Percentiles rank a stretch among this genome's conserved stretches.
phyloP scores from a whole-genome alignment of 306 rosid species.

The Cucumis melo region DNA sequence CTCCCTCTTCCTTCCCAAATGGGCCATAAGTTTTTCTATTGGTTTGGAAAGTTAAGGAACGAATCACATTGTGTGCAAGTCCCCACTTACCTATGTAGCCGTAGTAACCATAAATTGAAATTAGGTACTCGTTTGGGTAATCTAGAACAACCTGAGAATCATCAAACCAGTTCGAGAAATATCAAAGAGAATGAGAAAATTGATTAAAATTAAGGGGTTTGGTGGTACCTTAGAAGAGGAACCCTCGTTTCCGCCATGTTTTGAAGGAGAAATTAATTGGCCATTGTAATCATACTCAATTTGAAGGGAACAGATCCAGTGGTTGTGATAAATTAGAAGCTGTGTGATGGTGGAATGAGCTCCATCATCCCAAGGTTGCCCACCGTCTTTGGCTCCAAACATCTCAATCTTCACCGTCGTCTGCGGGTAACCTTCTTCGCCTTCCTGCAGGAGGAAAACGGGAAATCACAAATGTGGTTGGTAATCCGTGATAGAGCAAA shows the following conservation, averaged over 20 bases:
- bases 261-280: not conserved
- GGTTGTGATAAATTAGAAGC: not conserved
- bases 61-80: not conserved
- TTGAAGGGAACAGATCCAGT: not conserved
- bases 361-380: not conserved
- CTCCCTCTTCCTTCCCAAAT: not conserved
- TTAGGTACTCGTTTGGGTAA: not conserved
- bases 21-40: constrained; percentile 1
- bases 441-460: not conserved
- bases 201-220: not conserved
- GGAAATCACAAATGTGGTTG: not conserved
- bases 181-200: not conserved
- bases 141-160: not conserved
- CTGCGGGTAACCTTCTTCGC: not conserved
- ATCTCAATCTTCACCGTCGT: not conserved
- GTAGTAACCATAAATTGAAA: not conserved
- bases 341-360: not conserved
- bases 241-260: not conserved
- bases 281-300: not conserved
- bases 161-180: not conserved
- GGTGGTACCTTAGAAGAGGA: not conserved
- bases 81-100: not conserved
- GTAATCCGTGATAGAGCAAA: not conserved
- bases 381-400: not conserved
- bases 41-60: not conserved